phyloP scores from a whole-genome alignment of 139 green algal species.

The Raphidocelis subcapitata region DNA sequence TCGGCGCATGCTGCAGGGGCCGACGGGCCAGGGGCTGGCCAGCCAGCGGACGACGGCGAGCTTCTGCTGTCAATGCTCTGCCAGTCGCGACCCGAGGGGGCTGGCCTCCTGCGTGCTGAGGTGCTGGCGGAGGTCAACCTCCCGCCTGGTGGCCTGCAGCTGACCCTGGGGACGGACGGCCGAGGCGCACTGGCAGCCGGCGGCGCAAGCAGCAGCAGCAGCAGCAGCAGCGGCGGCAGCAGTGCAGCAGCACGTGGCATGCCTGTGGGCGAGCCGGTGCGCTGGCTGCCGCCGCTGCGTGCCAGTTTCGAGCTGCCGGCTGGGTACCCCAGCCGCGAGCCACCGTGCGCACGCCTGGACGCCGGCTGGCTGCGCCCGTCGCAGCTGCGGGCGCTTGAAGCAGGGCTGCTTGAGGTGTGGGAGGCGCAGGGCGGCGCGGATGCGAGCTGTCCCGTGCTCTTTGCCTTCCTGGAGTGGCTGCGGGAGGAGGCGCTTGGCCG shows the following conservation, averaged over 20 bases:
- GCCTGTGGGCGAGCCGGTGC: slow-evolving; percentile 20
- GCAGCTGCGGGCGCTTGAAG: slow-evolving; percentile 15
- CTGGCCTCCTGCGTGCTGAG: slow-evolving; percentile 22
- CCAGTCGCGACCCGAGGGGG: background rate
- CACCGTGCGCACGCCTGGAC: slow-evolving; percentile 23
- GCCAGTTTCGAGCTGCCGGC: slow-evolving; percentile 36
- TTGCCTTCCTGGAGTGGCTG: slow-evolving; percentile 61
- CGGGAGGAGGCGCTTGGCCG: slow-evolving; percentile 2
- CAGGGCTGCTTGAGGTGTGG: slow-evolving; percentile 37
- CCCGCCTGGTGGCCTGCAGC: slow-evolving; percentile 32
- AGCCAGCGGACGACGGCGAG: slow-evolving; percentile 25
- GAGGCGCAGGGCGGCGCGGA: slow-evolving; percentile 34
- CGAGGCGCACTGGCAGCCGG: background rate
- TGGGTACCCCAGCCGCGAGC: slow-evolving; percentile 35
- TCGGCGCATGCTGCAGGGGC: no score
- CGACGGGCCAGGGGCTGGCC: no score
- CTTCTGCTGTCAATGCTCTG: slow-evolving; percentile 12
- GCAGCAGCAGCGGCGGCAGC: slow-evolving; percentile 7
- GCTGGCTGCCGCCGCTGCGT: slow-evolving; percentile 42
- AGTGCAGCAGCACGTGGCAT: background rate
- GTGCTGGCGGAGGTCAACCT: slow-evolving; percentile 35
- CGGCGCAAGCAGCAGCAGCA: slow-evolving; percentile 6
- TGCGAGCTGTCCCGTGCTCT: slow-evolving; percentile 33
- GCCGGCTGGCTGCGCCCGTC: slow-evolving; percentile 41
- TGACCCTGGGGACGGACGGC: slow-evolving; percentile 20